Conservation (phyloP, 2,329 filamentous ascomycete genomes). For the Thielaviopsis musarum region DNA sequence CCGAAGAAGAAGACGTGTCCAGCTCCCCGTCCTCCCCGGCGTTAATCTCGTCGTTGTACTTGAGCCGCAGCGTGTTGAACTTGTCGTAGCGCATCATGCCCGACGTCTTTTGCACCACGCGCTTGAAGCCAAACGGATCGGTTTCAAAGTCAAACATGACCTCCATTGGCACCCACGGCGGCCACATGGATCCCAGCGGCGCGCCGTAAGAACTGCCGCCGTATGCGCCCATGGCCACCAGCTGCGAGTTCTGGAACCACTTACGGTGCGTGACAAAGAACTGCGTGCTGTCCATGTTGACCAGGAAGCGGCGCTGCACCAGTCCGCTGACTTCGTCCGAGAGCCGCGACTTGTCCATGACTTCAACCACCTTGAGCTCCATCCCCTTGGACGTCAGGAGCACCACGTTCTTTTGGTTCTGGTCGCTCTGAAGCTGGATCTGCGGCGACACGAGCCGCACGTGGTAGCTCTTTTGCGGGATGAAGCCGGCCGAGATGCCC, state of each 20-base stretch:
- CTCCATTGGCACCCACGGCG: conserved; percentile 95
- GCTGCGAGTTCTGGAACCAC: conserved; percentile 58
- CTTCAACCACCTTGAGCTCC: conserved; percentile 92
- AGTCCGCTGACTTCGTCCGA: conserved; percentile 87
- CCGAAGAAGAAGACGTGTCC: not conserved
- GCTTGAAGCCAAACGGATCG: conserved; percentile 93
- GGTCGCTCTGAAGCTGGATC: conserved; percentile 95
- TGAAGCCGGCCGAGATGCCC: conserved; percentile 75
- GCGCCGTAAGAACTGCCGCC: conserved; percentile 87
- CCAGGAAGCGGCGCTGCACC: conserved; percentile 82
- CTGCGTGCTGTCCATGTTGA: conserved; percentile 94
- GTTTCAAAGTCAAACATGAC: conserved; percentile 94
- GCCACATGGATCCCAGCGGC: conserved; percentile 73
- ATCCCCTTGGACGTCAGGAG: conserved; percentile 95
- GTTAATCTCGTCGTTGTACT: conserved; percentile 89
- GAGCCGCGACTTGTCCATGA: conserved; percentile 91
- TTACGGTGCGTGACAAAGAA: conserved; percentile 96
- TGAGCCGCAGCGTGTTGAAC: conserved; percentile 90
- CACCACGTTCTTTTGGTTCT: conserved; percentile 92
- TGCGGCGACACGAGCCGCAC: conserved; percentile 90
- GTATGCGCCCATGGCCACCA: conserved; percentile 62
- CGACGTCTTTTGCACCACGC: conserved; percentile 92
- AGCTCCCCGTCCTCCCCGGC: conserved; percentile 31
- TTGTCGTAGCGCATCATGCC: conserved; percentile 92
- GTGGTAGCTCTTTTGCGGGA: conserved; percentile 84